These are phyloP conservation scores for Suillus variegatus DNA, from an alignment of 768 basidiomycete genomes.

Conservation along the genomic window DNA sequence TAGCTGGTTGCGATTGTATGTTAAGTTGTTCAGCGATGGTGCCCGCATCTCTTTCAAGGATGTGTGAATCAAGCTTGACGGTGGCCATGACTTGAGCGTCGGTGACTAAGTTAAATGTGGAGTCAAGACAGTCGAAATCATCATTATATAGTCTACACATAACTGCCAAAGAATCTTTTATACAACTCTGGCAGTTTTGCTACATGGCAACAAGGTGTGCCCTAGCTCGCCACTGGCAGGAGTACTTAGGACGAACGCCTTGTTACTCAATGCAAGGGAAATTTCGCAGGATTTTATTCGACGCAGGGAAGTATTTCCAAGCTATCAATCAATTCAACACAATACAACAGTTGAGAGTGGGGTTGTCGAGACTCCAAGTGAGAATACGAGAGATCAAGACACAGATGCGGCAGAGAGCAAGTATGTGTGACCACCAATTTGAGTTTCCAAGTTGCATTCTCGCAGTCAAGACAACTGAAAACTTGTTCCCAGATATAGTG, in stretches of 20 bases:
- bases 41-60: background rate
- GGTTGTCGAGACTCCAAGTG: background rate
- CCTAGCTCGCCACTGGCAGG: background rate
- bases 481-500: background rate
- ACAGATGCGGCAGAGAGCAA: background rate
- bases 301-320: background rate
- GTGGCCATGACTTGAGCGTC: background rate
- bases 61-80: background rate
- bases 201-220: background rate
- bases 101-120: background rate
- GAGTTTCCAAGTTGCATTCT: conserved; percentile 1
- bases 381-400: background rate
- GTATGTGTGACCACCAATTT: background rate
- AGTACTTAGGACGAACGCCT: background rate
- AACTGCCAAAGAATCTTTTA: background rate
- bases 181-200: background rate
- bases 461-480: background rate
- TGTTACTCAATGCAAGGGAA: background rate
- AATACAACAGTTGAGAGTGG: background rate
- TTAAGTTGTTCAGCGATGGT: background rate
- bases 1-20: background rate
- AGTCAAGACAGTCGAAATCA: background rate
- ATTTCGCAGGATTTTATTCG: background rate
- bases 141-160: background rate
- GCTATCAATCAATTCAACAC: background rate